A percentile compares a stretch with the other conserved stretches of the same genome.
Evolutionary conservation across 2,329 filamentous ascomycete species (phyloP).

Genomic region (Microdochium nivale): DNA sequence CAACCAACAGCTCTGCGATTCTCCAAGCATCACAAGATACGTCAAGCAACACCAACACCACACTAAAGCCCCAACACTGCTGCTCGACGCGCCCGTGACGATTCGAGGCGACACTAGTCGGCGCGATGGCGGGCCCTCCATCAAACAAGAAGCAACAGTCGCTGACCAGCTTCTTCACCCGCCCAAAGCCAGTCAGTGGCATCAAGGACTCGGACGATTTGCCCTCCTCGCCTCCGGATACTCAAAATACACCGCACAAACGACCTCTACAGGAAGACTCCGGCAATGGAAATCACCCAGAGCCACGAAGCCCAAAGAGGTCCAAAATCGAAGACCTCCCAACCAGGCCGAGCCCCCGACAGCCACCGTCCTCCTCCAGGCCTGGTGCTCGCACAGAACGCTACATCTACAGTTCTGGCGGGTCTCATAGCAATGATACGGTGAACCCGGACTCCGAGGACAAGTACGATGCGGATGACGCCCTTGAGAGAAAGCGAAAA

Average conservation of each 20-base stretch:
- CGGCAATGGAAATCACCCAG: slow-evolving; percentile 32
- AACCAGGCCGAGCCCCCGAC: slow-evolving; percentile 10
- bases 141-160: slow-evolving; percentile 66
- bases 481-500: slow-evolving; percentile 46
- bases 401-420: slow-evolving; percentile 39
- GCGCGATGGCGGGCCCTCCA: slow-evolving; percentile 28
- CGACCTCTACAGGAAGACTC: slow-evolving; percentile 40
- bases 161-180: slow-evolving; percentile 78
- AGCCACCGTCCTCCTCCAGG: slow-evolving; percentile 10
- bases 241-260: slow-evolving; percentile 29
- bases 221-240: slow-evolving; percentile 10
- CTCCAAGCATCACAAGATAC: not conserved
- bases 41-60: too few relatives aligned
- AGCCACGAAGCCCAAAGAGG: slow-evolving; percentile 32
- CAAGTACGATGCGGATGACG: slow-evolving; percentile 38
- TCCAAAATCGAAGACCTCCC: slow-evolving; percentile 24
- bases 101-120: not conserved
- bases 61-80: not conserved
- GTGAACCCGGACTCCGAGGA: slow-evolving; percentile 24
- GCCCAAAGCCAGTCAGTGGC: slow-evolving; percentile 41
- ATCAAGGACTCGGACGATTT: slow-evolving; percentile 16
- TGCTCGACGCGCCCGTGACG: not conserved
- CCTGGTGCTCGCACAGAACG: slow-evolving; percentile 36
- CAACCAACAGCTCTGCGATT: not conserved
- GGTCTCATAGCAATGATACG: slow-evolving; percentile 26